Evolutionary conservation across 169 alveolate species (phyloP).

Genomic region (Plasmodium relictum): DNA sequence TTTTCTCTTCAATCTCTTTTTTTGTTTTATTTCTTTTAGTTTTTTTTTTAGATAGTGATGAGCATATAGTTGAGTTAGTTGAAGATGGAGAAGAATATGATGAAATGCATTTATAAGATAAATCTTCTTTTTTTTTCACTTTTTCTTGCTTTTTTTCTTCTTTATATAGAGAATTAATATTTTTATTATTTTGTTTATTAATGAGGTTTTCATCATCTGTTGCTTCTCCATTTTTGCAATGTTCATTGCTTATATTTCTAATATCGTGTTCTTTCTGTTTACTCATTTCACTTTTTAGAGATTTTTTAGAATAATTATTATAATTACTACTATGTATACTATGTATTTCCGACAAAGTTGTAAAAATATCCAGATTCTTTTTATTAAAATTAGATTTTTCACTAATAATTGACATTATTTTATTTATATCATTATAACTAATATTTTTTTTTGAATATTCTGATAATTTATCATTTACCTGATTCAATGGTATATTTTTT

Average conservation of each 20-base stretch:
- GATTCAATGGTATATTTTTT: neutral
- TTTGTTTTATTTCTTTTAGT: constrained; percentile 8
- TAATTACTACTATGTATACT: constrained; percentile 14
- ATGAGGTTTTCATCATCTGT: constrained; percentile 3
- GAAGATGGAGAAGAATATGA: constrained; percentile 19
- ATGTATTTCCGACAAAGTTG: constrained; percentile 26
- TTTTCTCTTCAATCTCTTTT: neutral
- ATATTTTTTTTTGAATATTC: neutral
- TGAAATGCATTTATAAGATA: constrained; percentile 42
- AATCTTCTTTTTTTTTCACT: constrained; percentile 16
- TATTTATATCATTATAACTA: neutral
- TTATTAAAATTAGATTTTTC: constrained; percentile 10
- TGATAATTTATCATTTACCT: neutral
- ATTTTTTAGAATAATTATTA: constrained; percentile 9
- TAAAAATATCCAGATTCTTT: constrained; percentile 2
- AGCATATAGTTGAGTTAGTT: neutral
- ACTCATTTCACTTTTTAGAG: constrained; percentile 5
- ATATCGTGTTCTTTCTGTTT: neutral
- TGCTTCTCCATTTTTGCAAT: constrained; percentile 6
- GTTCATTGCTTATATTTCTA: neutral
- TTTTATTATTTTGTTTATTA: constrained; percentile 5
- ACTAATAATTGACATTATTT: neutral
- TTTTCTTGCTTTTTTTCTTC: constrained; percentile 23
- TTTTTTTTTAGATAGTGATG: constrained; percentile 1
- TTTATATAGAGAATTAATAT: neutral